Evolutionary conservation across 306 rosid genomes (phyloP).

Genomic region (Cucurbita moschata): DNA sequence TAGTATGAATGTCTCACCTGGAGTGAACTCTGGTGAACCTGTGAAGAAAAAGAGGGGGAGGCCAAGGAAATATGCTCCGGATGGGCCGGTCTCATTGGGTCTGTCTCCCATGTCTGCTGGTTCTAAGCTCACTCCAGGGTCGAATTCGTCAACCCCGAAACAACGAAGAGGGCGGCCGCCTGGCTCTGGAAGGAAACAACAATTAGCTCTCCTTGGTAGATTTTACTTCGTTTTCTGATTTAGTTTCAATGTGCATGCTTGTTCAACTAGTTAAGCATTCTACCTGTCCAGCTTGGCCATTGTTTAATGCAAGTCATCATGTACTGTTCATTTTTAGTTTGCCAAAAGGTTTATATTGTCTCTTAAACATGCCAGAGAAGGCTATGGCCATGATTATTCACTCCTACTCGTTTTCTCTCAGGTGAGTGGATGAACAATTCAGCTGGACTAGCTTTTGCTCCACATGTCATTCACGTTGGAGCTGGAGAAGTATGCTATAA

Average conservation of each 20-base stretch:
- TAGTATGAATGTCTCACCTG: constrained; percentile 31
- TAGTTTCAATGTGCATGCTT: neutral
- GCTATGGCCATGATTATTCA: neutral
- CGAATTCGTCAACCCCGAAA: constrained; percentile 30
- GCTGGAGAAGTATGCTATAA: constrained; percentile 57
- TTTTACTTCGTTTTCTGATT: neutral
- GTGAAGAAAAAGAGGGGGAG: constrained; percentile 87
- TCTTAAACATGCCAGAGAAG: neutral
- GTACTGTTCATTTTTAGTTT: neutral
- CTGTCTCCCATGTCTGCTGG: constrained; percentile 57
- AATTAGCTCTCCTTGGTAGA: constrained; percentile 66
- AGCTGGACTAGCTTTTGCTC: constrained; percentile 88
- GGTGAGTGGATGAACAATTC: constrained; percentile 99
- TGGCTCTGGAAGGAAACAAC: constrained; percentile 89
- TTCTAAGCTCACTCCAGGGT: constrained; percentile 34
- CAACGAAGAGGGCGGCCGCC: constrained; percentile 65
- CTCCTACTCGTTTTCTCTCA: constrained; percentile 4
- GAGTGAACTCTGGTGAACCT: constrained; percentile 45
- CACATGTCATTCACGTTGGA: constrained; percentile 71
- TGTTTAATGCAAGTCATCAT: neutral
- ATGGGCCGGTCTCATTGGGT: constrained; percentile 58
- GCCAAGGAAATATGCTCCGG: constrained; percentile 83
- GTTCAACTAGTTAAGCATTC: neutral
- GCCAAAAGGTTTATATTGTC: neutral
- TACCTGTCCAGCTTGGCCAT: too few species aligned